Base-by-base conservation (phyloP, 192 early-diverging fungal genomes). In the Coemansia sp. region DNA sequence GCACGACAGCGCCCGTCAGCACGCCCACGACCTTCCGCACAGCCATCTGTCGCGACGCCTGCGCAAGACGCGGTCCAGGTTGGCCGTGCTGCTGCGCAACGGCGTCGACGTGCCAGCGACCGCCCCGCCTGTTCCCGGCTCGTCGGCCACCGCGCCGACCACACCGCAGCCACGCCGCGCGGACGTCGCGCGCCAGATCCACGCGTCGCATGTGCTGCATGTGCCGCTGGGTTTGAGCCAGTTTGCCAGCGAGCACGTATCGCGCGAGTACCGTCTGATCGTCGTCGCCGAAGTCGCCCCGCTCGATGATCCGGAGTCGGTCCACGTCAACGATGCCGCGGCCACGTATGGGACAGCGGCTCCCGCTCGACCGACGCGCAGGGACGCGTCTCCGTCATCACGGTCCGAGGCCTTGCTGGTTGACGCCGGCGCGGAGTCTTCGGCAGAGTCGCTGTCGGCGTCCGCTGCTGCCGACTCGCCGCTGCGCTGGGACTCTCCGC, bases 211-310 rank as follows among this genome's bases (percentile, higher is more conserved):
- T 18, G 27, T 68, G 5, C 54, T 80, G 23, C 68, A 67, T 21
- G 65, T 80, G 52, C 77, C 77, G 21, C 47, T 19, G 23, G 68
- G 65, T 0, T 65, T 80, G 77, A 80, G 77, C 49, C 71, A 74
- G 71, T 80, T 80, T n/a, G 53, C 71, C 19, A 71, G 70, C 58
- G 72, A 80, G 58, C 64, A 58, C 18, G 64, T 80, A 32, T 80
- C 77, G 54, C 71, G 77, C 58, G 77, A 80, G 65, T 80, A 80
- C 68, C 77, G 77, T 7, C 57, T 80, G 18, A 69, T 74, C 28
- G 53, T 80, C 28, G 72, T 80, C 3, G 77, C 77, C 54, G 77
- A 70, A 57, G 77, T 80, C 3, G 68, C 68, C 28, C 68, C 62
- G 48, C 53, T 79, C 19, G 56, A 51, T 4, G 67, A 69, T 28